Base-by-base conservation (phyloP, 140 eudicot genomes). In the Eryngium alpinum region DNA sequence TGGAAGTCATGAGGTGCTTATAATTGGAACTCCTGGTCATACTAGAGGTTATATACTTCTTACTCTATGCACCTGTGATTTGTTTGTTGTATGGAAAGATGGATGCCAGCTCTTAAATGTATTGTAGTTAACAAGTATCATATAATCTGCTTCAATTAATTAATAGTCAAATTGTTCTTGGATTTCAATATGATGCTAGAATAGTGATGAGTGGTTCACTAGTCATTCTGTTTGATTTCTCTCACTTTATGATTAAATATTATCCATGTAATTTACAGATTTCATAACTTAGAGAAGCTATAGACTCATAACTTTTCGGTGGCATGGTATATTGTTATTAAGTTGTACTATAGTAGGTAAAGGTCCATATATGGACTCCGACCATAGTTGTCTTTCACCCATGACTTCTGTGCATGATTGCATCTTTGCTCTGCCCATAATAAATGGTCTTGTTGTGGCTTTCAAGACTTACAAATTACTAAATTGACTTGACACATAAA, bases 1-100 rank as follows among this genome's bases (percentile, higher is more conserved):
- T 86, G 98, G 97, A 66, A 91, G 98, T 65, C 98, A 94, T 81
- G 94, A 94, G 89, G 98, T 94, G 88, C 88, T 83, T 81, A 90
- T 94, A 77, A 89, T 94, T 84, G 91, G 86, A 81, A 94, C 97
- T 82, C 92, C 98, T 63, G 98, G 98, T 81, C 98, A 94, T 83
- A 94, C 98, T 59, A 85, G 82, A 92, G 98, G 98, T 92, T 62
- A 77, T 51, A 60, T 83, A 73, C 62, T 63, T 72, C 25, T 15
- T 75, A 67, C 72, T 77, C 78, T 65, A 43, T 78, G 28, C 25
- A 34, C 78, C 49, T 17, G 25, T 9, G 25, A 22, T 79, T 49
- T 19, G 34, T 70, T 43, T 19, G 0, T 78, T 53, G 28, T n/a
- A 5, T 52, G 22, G 82, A 34, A 71, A 14, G 34, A 31, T 31